Conservation (phyloP, 1,284 basidiomycete genomes). For the Mycena sp. region DNA sequence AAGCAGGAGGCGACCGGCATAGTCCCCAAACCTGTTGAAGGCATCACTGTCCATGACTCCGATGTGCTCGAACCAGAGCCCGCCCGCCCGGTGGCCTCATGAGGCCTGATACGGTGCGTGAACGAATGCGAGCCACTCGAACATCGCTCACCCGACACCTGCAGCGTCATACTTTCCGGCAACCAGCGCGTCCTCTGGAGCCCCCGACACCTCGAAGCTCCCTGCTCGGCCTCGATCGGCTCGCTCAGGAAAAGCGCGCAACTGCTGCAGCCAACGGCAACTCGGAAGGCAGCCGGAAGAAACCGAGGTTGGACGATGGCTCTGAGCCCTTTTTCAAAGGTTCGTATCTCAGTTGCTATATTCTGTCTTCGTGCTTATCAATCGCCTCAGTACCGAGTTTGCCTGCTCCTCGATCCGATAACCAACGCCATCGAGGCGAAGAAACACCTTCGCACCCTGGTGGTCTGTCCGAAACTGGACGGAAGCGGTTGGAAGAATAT, state of each 20-base stretch:
- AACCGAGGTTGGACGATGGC: conserved; percentile 66
- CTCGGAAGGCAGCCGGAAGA: conserved; percentile 69
- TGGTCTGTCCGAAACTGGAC: conserved; percentile 82
- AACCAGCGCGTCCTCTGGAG: conserved; percentile 76
- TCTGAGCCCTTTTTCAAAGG: conserved; percentile 86
- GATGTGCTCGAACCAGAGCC: conserved; percentile 87
- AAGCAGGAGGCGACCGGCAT: conserved; percentile 70
- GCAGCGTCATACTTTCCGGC: conserved; percentile 81
- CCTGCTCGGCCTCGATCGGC: conserved; percentile 84
- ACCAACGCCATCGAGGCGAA: conserved; percentile 79
- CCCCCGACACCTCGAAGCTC: conserved; percentile 80
- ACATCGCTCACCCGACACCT: conserved; percentile 22
- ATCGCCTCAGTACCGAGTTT: conserved; percentile 72
- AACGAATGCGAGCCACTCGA: background rate
- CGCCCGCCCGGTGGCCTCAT: conserved; percentile 77
- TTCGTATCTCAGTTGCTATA: conserved; percentile 42
- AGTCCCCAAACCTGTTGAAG: conserved; percentile 66
- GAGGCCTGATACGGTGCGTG: conserved; percentile 69
- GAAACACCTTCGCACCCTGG: conserved; percentile 96
- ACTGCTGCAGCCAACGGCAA: conserved; percentile 54
- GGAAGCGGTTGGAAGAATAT: conserved; percentile 80
- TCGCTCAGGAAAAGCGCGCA: conserved; percentile 88
- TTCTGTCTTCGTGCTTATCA: conserved; percentile 7
- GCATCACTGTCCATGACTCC: conserved; percentile 82
- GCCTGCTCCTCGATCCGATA: conserved; percentile 62